These are phyloP conservation scores for Coccomyxa sp. DNA, from an alignment of 139 green algal species.

Conservation along the genomic window DNA sequence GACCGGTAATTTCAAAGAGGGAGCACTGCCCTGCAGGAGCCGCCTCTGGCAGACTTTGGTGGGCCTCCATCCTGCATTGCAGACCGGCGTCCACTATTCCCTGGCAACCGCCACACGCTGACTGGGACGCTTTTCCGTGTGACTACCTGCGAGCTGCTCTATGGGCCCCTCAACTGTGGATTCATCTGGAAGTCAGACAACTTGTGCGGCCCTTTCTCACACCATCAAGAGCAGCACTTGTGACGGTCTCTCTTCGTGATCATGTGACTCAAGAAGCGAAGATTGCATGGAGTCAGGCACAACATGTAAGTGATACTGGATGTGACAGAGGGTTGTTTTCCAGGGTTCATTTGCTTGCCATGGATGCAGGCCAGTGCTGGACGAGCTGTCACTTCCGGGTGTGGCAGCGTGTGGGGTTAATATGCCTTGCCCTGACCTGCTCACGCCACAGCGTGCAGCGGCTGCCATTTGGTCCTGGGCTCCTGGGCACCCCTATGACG, in stretches of 20 bases:
- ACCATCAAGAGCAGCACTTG: conserved; percentile 1
- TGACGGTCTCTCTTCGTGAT: conserved; percentile 1
- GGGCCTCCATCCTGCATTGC: conserved; percentile 31
- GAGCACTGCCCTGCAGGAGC: conserved; percentile 20
- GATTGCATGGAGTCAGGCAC: neutral
- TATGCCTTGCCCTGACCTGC: conserved; percentile 51
- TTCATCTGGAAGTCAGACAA: conserved; percentile 43
- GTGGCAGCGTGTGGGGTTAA: conserved; percentile 58
- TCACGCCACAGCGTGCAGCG: conserved; percentile 45
- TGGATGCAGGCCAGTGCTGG: conserved; percentile 18
- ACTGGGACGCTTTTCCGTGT: conserved; percentile 34
- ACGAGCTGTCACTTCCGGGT: conserved; percentile 23
- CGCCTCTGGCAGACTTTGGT: conserved; percentile 19
- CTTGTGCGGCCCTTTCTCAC: conserved; percentile 21
- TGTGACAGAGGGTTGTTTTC: neutral
- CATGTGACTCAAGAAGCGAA: neutral
- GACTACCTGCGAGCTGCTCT: conserved; percentile 58
- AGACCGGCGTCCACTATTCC: conserved; percentile 6
- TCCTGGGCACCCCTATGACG: conserved; percentile 28
- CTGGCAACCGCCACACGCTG: neutral
- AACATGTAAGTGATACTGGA: neutral
- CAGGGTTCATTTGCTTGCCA: neutral
- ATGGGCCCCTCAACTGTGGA: conserved; percentile 64
- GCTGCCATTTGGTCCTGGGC: conserved; percentile 65
- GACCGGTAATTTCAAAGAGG: too few species aligned